Conservation (phyloP, 495 filamentous ascomycete genomes). For the Lasiosphaeriaceae sp. region DNA sequence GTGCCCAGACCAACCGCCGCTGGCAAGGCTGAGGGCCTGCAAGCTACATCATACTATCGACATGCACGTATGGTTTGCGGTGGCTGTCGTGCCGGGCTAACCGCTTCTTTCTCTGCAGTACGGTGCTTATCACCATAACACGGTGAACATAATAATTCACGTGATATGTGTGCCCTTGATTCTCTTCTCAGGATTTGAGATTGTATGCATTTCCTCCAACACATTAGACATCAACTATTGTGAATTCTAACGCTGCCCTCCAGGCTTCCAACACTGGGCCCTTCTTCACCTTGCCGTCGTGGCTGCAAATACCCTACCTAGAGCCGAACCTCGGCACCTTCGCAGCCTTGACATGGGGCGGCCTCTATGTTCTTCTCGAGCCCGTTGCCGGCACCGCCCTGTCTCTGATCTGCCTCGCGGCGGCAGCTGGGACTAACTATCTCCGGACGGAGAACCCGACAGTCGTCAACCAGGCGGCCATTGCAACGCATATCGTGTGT, state of each 20-base stretch:
- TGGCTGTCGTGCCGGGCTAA: conserved; percentile 2
- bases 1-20: too few relatives aligned
- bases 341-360: conserved; percentile 62
- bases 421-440: conserved; percentile 70
- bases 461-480: conserved; percentile 66
- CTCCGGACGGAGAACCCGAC: conserved; percentile 62
- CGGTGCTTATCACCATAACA: conserved; percentile 88
- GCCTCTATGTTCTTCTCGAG: conserved; percentile 87
- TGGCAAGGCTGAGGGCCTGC: too few relatives aligned
- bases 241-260: conserved; percentile 4
- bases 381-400: conserved; percentile 79
- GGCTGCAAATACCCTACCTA: conserved; percentile 68
- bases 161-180: conserved; percentile 84
- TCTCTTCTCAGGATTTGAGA: conserved; percentile 70
- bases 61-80: too few relatives aligned
- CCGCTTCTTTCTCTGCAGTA: conserved; percentile 55
- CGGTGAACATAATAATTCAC: conserved; percentile 87
- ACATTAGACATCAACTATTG: background rate
- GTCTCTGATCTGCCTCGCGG: conserved; percentile 66
- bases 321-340: conserved; percentile 79
- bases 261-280: conserved; percentile 75
- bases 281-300: conserved; percentile 66
- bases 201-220: conserved; percentile 51
- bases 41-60: too few relatives aligned
- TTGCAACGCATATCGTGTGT: conserved; percentile 61